phyloP scores from a whole-genome alignment of 2,329 filamentous ascomycete genomes.

The Paraphaeosphaeria sporulosa region DNA sequence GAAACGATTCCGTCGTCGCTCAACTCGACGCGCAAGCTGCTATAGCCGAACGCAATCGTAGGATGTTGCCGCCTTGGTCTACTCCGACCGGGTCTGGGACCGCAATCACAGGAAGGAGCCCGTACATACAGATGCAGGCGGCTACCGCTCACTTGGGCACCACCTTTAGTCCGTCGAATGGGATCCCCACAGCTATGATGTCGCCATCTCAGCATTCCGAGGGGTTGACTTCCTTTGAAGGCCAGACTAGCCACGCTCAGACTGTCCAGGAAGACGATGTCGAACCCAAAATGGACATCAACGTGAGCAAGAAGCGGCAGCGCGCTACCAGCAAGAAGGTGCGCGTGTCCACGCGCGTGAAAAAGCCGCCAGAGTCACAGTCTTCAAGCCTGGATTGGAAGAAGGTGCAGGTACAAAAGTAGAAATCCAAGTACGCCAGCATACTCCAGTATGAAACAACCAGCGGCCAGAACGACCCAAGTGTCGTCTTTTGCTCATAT shows the following conservation, averaged over 20 bases:
- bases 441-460: too few relatives aligned
- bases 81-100: neutral
- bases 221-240: neutral
- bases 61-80: slow-evolving; percentile 14
- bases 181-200: slow-evolving; percentile 9
- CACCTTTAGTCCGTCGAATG: slow-evolving; percentile 1
- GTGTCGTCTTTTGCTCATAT: neutral
- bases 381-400: neutral
- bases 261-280: neutral
- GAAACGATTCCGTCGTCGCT: slow-evolving; percentile 32
- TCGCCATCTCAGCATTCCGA: neutral
- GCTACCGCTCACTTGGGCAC: slow-evolving; percentile 5
- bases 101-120: neutral
- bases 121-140: slow-evolving; percentile 1
- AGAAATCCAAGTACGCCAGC: neutral
- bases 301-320: slow-evolving; percentile 3
- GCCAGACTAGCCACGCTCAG: neutral
- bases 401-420: neutral
- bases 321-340: neutral
- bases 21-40: slow-evolving; percentile 31
- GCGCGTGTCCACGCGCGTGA: neutral
- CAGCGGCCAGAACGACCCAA: neutral
- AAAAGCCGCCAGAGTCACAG: neutral
- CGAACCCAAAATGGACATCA: neutral
- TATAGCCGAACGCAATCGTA: slow-evolving; percentile 22